Evolutionary conservation across 306 rosid genomes (phyloP), one percentile per base, ranked within the genome.

Genomic region (Trichosanthes cucumerina): DNA sequence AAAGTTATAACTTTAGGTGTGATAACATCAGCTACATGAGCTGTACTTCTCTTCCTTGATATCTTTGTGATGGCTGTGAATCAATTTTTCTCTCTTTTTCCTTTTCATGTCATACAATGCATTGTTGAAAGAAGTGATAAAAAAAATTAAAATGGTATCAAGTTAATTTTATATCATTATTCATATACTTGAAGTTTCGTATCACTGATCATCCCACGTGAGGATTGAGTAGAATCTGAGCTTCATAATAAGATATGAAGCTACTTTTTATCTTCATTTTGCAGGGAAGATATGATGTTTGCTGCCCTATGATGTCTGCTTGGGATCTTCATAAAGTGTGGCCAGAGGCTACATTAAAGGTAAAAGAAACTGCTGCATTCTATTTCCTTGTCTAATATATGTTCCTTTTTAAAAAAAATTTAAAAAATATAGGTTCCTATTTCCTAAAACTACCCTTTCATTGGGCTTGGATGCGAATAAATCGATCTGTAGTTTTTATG

Each of bases 311-410:
- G 88, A 91, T 94, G 93, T 94, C 96, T 16, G 97, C 98, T 63
- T 94, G 98, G 98, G 98, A 94, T 88, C 97, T 94, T 78, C 98
- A 94, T 89, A 94, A 90, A 85, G 93, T 86, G 62, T 94, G 98
- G 97, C 97, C 98, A 56, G 98, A 94, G 85, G 97, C 98, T 71
- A 95, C 92, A 58, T 80, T 94, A 28, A 86, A 82, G 93, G 97
- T 94, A 79, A 76, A 72, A 63, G 47, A 23, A 74, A 77, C 46
- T 79, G 9, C 56, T 44, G 13, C 38, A 8, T 38, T 44, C 54
- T 44, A 24, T 46, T 71, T 24, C 23, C 12, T 24, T 6, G 21
- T 71, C 57, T 71, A 23, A 70, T 43, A 44, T 64, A 28, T n/a
- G n/a, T n/a, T n/a, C n/a, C n/a, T n/a, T n/a, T n/a, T n/a, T n/a